A percentile compares a stretch with the other conserved stretches of the same genome.
phyloP scores from a whole-genome alignment of 75 land plant genomes.

The Gnetum montanum region DNA sequence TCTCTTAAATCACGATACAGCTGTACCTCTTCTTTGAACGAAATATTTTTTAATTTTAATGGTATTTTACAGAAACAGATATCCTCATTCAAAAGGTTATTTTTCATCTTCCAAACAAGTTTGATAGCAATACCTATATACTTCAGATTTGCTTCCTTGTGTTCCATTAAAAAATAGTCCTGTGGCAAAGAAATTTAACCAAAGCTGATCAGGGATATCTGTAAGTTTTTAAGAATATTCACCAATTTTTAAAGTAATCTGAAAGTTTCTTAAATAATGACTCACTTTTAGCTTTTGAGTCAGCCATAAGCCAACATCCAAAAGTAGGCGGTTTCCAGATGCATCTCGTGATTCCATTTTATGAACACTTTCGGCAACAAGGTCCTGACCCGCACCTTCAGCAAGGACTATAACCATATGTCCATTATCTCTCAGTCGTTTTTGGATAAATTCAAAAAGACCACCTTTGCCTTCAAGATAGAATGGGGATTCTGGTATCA shows the following conservation, averaged over 20 bases:
- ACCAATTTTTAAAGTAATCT: conserved; percentile 2
- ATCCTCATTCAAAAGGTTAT: not conserved
- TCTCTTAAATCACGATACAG: not conserved
- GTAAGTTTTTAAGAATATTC: not conserved
- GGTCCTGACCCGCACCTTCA: conserved; percentile 88
- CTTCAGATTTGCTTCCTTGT: conserved; percentile 49
- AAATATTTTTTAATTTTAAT: not conserved
- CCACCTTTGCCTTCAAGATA: conserved; percentile 77
- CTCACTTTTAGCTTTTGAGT: conserved; percentile 56
- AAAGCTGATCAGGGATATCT: not conserved
- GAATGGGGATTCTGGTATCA: conserved; percentile 89
- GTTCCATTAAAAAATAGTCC: conserved; percentile 43
- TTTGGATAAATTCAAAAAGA: conserved; percentile 60
- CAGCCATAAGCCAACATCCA: conserved; percentile 75
- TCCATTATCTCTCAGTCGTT: conserved; percentile 62
- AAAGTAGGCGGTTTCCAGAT: conserved; percentile 68
- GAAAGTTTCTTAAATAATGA: not conserved
- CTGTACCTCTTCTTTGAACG: not conserved
- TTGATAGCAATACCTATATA: conserved; percentile 44
- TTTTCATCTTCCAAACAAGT: not conserved
- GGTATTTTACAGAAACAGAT: not conserved
- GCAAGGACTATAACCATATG: conserved; percentile 85
- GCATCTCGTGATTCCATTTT: conserved; percentile 45
- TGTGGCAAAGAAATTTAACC: conserved; percentile 17
- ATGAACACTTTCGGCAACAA: conserved; percentile 46